Evolutionary conservation across 768 basidiomycete genomes (phyloP).

Genomic region (Kockovaella imperatae): DNA sequence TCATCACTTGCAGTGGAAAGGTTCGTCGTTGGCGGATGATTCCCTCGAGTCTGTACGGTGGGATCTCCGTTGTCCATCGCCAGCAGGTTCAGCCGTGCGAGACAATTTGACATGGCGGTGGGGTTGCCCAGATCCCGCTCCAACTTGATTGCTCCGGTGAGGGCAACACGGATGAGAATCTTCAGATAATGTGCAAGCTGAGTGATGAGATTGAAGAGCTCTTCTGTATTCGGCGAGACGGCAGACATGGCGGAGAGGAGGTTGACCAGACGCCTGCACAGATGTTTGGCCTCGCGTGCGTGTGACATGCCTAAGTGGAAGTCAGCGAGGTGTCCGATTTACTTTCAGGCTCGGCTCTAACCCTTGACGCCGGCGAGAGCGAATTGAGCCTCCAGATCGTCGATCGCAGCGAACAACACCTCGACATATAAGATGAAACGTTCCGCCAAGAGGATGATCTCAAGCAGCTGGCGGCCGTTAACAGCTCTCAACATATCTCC

Average conservation of each 20-base stretch:
- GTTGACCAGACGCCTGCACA: conserved; percentile 98
- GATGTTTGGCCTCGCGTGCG: conserved; percentile 93
- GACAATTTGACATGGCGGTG: conserved; percentile 78
- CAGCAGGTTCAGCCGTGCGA: conserved; percentile 85
- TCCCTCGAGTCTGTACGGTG: conserved; percentile 29
- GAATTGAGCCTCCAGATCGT: conserved; percentile 89
- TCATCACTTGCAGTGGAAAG: conserved; percentile 40
- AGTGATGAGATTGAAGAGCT: conserved; percentile 90
- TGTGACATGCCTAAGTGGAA: conserved; percentile 79
- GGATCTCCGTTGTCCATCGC: conserved; percentile 52
- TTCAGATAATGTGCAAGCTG: conserved; percentile 99
- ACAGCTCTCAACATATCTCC: conserved; percentile 98
- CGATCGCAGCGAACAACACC: conserved; percentile 91
- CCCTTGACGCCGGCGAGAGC: conserved; percentile 72
- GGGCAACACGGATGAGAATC: conserved; percentile 94
- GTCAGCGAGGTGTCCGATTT: neutral
- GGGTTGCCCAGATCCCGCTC: conserved; percentile 79
- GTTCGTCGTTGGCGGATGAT: conserved; percentile 13
- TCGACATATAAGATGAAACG: conserved; percentile 98
- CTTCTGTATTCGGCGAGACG: conserved; percentile 71
- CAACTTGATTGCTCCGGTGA: conserved; percentile 89
- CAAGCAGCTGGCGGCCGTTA: conserved; percentile 90
- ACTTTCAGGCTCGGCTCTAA: conserved; percentile 45
- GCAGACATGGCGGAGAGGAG: conserved; percentile 92
- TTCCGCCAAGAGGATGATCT: conserved; percentile 96